Evolutionary conservation across 331 rosid species (phyloP), one percentile per base, ranked within the genome.

Genomic region (Telfairia occidentalis): DNA sequence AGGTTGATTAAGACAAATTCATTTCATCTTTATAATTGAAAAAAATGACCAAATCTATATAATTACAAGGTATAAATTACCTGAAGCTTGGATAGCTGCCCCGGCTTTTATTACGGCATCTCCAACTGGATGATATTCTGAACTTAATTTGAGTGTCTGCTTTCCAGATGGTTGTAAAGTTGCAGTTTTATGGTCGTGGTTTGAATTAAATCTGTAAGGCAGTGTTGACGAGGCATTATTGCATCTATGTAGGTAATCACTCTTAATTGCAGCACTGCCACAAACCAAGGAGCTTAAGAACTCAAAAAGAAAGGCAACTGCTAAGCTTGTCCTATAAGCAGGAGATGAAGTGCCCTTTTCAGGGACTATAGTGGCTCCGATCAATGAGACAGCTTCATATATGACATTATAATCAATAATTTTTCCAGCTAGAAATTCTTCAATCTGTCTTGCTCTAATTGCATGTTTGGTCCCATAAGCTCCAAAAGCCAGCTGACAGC

Each of bases 61-160:
- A 18, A 57, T 67, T 59, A 58, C 13, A 69, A 58, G 73, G 63
- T 26, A 71, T 75, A 29, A 78, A 65, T 32, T 75, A 93, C 98
- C 98, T 79, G 98, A 91, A 69, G 98, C 96, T 82, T 92, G 97
- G 57, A 90, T 64, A 43, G 85, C 81, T 75, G 97, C 94, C 70
- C 92, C 93, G 15, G 86, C 84, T 86, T 93, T 93, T 29, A 46
- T 29, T 60, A 88, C 73, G 73, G 98, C 83, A 82, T 84, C 77
- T 26, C 98, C 98, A 76, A 93, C 77, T 5, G 98, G 96, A 85
- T 60, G 71, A 78, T 86, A 82, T 45, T 83, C 81, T 45, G 73
- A 67, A 8, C 85, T 78, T 59, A 82, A 65, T 81, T 83, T 84
- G 59, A 93, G 23, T 40, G 82, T 53, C 84, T 93, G 97, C 72